These are phyloP conservation scores for Exidia glandulosa DNA, from an alignment of 768 basidiomycete species.

Conservation along the genomic window DNA sequence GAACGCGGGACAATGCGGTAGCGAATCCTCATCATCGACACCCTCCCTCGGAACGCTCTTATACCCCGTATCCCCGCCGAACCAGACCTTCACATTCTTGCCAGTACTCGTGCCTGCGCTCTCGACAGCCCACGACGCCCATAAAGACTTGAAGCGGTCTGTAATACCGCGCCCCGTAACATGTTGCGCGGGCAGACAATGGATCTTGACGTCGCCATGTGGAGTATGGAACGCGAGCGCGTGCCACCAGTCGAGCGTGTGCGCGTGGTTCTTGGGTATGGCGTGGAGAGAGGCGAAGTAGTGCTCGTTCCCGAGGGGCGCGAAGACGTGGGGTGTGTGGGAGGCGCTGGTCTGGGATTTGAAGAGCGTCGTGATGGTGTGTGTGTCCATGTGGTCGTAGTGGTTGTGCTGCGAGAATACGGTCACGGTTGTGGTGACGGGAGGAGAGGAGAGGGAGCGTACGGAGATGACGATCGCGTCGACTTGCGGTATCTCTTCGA, in stretches of 20 bases:
- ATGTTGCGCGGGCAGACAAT: constrained; percentile 58
- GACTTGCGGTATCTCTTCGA: constrained; percentile 47
- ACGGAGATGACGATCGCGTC: constrained; percentile 55
- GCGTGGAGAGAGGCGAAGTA: constrained; percentile 31
- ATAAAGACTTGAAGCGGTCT: constrained; percentile 48
- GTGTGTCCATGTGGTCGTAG: constrained; percentile 41
- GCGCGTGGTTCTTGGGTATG: constrained; percentile 29
- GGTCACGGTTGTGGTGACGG: too few relatives aligned
- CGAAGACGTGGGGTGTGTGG: constrained; percentile 40
- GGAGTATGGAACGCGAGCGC: constrained; percentile 27
- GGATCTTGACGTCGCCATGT: constrained; percentile 29
- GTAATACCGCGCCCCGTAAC: constrained; percentile 37
- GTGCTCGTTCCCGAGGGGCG: constrained; percentile 41
- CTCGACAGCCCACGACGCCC: constrained; percentile 57
- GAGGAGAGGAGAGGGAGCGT: too few relatives aligned
- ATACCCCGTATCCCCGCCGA: constrained; percentile 64
- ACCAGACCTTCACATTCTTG: constrained; percentile 44
- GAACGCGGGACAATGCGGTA: constrained; percentile 61
- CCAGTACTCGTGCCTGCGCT: constrained; percentile 20
- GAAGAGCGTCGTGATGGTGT: constrained; percentile 29
- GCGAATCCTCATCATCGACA: constrained; percentile 36
- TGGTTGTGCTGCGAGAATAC: too few relatives aligned
- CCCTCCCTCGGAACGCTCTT: constrained; percentile 34
- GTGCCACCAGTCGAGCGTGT: constrained; percentile 61
- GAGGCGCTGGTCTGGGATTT: too few relatives aligned